A percentile compares a stretch with the other conserved stretches of the same genome.
These are phyloP conservation scores for Pezicula rhizophila DNA, from an alignment of 2,329 filamentous ascomycete species.

Conservation along the genomic window DNA sequence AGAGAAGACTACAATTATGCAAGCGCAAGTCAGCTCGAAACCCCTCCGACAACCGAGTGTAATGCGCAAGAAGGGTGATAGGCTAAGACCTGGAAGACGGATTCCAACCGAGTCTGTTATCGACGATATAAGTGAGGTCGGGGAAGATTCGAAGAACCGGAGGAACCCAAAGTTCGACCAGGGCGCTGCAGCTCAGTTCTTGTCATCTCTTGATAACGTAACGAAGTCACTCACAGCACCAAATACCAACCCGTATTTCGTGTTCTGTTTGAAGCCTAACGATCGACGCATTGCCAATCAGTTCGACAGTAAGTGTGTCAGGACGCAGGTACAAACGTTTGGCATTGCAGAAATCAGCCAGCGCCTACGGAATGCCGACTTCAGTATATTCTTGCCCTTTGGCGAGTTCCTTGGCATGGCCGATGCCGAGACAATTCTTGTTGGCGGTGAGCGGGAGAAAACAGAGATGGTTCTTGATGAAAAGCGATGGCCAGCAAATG, in stretches of 20 bases:
- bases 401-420: constrained; percentile 88
- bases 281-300: constrained; percentile 96
- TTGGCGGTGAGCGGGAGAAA: constrained; percentile 89
- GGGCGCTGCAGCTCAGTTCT: constrained; percentile 87
- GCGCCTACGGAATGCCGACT: constrained; percentile 84
- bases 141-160: constrained; percentile 33
- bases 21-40: constrained; percentile 93
- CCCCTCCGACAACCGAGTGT: constrained; percentile 89
- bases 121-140: constrained; percentile 42
- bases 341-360: constrained; percentile 97
- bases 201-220: constrained; percentile 83
- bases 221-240: constrained; percentile 77
- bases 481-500: constrained; percentile 86
- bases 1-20: constrained; percentile 85
- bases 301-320: constrained; percentile 97
- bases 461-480: constrained; percentile 87
- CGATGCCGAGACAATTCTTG: constrained; percentile 75
- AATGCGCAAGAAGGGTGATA: constrained; percentile 64
- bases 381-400: constrained; percentile 92
- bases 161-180: constrained; percentile 54
- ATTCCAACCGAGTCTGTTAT: constrained; percentile 17
- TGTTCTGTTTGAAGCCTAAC: constrained; percentile 96
- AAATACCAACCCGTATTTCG: constrained; percentile 88
- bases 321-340: constrained; percentile 88
- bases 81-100: constrained; percentile 29